Evolutionary conservation across 495 filamentous ascomycete genomes (phyloP).

Genomic region (Penicillium flavigenum): DNA sequence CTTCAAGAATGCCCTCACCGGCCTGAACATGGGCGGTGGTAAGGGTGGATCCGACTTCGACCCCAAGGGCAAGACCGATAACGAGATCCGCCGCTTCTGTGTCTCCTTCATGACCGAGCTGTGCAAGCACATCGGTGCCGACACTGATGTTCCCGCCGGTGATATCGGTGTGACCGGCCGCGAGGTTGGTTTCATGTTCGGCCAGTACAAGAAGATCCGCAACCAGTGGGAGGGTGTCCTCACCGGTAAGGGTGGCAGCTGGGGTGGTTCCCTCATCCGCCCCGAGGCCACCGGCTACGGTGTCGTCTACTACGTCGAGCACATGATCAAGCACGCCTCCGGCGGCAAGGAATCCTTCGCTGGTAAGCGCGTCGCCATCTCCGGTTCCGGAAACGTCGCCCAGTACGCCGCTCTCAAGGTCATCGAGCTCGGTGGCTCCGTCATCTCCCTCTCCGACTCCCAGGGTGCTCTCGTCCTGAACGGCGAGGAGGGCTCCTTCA

Average conservation of each 20-base stretch:
- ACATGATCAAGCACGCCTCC: constrained; percentile 89
- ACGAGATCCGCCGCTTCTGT: constrained; percentile 98
- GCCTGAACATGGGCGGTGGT: constrained; percentile 94
- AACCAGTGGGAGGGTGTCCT: constrained; percentile 94
- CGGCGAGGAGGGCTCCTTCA: constrained; percentile 61
- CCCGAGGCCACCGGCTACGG: constrained; percentile 98
- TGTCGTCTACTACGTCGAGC: constrained; percentile 94
- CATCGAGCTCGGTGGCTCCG: constrained; percentile 91
- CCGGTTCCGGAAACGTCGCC: constrained; percentile 96
- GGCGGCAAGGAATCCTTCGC: constrained; percentile 79
- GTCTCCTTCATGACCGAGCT: constrained; percentile 94
- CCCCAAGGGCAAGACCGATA: constrained; percentile 97
- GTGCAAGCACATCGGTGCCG: constrained; percentile 90
- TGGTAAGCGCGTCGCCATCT: constrained; percentile 94
- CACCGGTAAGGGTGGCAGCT: constrained; percentile 90
- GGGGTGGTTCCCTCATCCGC: constrained; percentile 92
- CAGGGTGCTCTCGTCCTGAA: constrained; percentile 78
- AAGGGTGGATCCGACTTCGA: constrained; percentile 99
- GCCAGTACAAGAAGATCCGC: constrained; percentile 83
- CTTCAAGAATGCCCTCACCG: constrained; percentile 99
- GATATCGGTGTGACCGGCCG: constrained; percentile 93
- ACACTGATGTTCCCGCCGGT: constrained; percentile 89
- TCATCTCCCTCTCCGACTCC: constrained; percentile 93
- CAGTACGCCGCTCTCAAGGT: constrained; percentile 97
- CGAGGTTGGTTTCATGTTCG: constrained; percentile 94